Conservation (phyloP, 2,329 filamentous ascomycete genomes). For the Pyrenophora teres region DNA sequence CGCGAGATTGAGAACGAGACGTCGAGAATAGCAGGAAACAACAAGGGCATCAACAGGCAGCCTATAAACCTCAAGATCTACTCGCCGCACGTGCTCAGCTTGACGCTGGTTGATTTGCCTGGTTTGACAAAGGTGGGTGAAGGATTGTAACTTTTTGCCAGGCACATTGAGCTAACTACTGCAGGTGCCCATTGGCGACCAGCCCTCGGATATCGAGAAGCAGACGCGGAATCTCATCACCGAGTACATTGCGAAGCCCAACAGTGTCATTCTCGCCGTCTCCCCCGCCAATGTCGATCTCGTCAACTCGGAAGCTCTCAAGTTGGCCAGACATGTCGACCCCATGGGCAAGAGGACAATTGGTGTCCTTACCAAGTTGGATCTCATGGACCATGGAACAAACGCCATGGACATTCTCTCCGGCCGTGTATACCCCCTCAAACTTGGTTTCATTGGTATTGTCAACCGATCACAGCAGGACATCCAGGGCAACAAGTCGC, state of each 20-base stretch:
- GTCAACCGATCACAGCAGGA: slow-evolving; percentile 98
- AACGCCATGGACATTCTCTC: slow-evolving; percentile 98
- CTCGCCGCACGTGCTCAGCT: slow-evolving; percentile 92
- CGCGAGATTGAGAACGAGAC: slow-evolving; percentile 98
- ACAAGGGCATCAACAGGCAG: slow-evolving; percentile 97
- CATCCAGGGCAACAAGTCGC: slow-evolving; percentile 93
- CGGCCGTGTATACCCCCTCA: slow-evolving; percentile 92
- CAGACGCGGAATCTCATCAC: slow-evolving; percentile 95
- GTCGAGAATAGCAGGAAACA: slow-evolving; percentile 88
- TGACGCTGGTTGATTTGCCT: slow-evolving; percentile 94
- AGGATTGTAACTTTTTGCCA: slow-evolving; percentile 3
- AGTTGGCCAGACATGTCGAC: slow-evolving; percentile 95
- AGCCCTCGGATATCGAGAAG: slow-evolving; percentile 97
- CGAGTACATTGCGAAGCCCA: slow-evolving; percentile 98
- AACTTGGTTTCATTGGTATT: slow-evolving; percentile 96
- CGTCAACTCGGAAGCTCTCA: slow-evolving; percentile 96
- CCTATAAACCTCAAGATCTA: slow-evolving; percentile 99
- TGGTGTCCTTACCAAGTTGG: slow-evolving; percentile 93
- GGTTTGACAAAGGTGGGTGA: slow-evolving; percentile 84
- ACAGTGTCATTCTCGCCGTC: slow-evolving; percentile 95
- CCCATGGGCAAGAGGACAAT: slow-evolving; percentile 93
- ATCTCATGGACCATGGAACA: slow-evolving; percentile 98
- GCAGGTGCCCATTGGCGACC: slow-evolving; percentile 93
- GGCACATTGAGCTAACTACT: slow-evolving; percentile 30
- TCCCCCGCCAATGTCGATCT: slow-evolving; percentile 98